phyloP scores from a whole-genome alignment of 1,284 basidiomycete genomes.

The Puccinia horiana region DNA sequence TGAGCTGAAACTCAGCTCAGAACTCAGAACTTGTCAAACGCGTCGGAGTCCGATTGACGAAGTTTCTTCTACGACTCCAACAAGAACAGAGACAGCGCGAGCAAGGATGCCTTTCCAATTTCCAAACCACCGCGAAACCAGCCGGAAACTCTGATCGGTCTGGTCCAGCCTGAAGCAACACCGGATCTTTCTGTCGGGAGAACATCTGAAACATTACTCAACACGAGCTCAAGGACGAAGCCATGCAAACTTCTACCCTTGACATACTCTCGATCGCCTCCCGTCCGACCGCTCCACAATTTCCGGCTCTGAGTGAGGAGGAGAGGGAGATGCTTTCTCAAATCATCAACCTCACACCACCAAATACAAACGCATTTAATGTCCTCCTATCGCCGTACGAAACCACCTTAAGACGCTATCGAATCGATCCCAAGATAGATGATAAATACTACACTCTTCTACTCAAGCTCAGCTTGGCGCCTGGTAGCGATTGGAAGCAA shows the following conservation, averaged over 20 bases:
- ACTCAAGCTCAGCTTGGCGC: conserved; percentile 44
- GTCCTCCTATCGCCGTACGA: conserved; percentile 35
- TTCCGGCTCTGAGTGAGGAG: conserved; percentile 8
- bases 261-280: conserved; percentile 5
- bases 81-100: no score
- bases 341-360: conserved; percentile 27
- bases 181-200: no score
- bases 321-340: conserved; percentile 32
- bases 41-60: no score
- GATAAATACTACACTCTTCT: conserved; percentile 39
- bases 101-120: no score
- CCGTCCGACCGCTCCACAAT: background rate
- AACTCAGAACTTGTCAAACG: no score
- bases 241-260: background rate
- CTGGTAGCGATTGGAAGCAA: conserved; percentile 45
- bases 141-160: background rate
- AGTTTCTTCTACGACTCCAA: no score
- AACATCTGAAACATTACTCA: background rate
- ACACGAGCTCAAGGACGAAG: background rate
- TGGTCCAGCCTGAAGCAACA: background rate
- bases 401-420: conserved; percentile 12
- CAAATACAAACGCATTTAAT: conserved; percentile 46
- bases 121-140: background rate
- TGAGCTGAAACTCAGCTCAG: no score
- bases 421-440: conserved; percentile 42